Base-by-base conservation (phyloP, 208 protist species). In the Trypanosoma mega region DNA sequence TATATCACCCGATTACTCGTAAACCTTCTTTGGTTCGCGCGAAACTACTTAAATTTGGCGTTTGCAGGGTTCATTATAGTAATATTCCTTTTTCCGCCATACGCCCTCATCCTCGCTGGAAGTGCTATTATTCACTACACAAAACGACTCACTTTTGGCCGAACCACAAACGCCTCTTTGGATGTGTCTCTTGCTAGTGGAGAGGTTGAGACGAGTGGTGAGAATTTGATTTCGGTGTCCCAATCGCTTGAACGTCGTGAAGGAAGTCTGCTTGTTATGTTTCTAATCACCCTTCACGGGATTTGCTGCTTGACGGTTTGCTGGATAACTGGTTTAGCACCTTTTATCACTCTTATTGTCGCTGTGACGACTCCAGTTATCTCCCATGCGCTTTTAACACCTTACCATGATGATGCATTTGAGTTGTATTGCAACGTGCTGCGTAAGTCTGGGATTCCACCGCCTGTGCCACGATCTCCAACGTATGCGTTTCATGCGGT, bases 351-450 rank as follows among this genome's bases (percentile, higher is more conserved):
- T 36, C 41, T 20, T 37, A 34, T 72, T 24, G 11, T 52, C 31
- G 26, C n/a, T 20, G 45, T 74, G 6, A 34, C 45, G 12, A n/a
- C 27, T 2, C 52, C 67, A 1, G 31, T 73, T 24, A 43, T 74
- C 41, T 14, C 29, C 36, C 74, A 80, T 63, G 74, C 74, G 14
- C 23, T 64, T 27, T 62, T 80, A 7, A 76, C 74, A 50, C 68
- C 68, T 5, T 72, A 80, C 36, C 72, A 62, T 9, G 74, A 80
- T 59, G 68, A 65, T 16, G 74, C 68, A 16, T 73, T 62, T 52
- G 45, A 59, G 16, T 14, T 57, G 1, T 80, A 80, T 43, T 55
- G 37, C 18, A 24, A 39, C 20, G 43, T 68, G 5, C 31, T 76
- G 1, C 46, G 29, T n/a, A 1, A 41, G 6, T n/a, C 21, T 8